Conservation (phyloP, 2,329 filamentous ascomycete species). For the Xylariomycetidae sp. region DNA sequence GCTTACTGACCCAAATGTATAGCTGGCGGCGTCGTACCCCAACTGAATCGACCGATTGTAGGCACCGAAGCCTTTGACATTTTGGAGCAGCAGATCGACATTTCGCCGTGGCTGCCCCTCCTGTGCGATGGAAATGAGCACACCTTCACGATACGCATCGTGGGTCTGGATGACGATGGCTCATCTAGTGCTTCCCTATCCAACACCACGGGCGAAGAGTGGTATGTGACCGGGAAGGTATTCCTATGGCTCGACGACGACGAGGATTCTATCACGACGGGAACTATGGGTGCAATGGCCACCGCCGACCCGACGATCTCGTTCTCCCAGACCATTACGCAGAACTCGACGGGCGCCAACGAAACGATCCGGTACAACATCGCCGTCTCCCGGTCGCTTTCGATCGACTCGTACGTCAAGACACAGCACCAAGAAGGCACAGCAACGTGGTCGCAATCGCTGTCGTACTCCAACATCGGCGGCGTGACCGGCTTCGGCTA, state of each 20-base stretch:
- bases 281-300: constrained; percentile 28
- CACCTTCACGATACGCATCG: constrained; percentile 61
- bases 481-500: constrained; percentile 23
- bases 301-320: constrained; percentile 37
- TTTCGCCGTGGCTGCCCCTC: constrained; percentile 67
- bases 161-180: constrained; percentile 55
- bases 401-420: constrained; percentile 44
- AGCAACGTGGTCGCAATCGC: constrained; percentile 50
- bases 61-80: constrained; percentile 76
- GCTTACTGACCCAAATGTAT: too few relatives aligned
- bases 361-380: constrained; percentile 55
- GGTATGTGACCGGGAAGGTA: constrained; percentile 73
- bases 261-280: constrained; percentile 45
- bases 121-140: constrained; percentile 61
- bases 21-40: constrained; percentile 71
- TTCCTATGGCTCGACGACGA: constrained; percentile 69
- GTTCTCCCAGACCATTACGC: constrained; percentile 42
- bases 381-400: constrained; percentile 47
- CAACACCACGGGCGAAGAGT: constrained; percentile 55
- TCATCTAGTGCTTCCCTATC: constrained; percentile 42
- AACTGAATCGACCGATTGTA: constrained; percentile 71
- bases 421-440: constrained; percentile 38
- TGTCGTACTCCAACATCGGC: constrained; percentile 51
- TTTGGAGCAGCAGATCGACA: constrained; percentile 73
- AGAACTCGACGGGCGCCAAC: constrained; percentile 46